Evolutionary conservation across 192 early-diverging fungal species (phyloP).

Genomic region (Jimgerdemannia flammicorona): DNA sequence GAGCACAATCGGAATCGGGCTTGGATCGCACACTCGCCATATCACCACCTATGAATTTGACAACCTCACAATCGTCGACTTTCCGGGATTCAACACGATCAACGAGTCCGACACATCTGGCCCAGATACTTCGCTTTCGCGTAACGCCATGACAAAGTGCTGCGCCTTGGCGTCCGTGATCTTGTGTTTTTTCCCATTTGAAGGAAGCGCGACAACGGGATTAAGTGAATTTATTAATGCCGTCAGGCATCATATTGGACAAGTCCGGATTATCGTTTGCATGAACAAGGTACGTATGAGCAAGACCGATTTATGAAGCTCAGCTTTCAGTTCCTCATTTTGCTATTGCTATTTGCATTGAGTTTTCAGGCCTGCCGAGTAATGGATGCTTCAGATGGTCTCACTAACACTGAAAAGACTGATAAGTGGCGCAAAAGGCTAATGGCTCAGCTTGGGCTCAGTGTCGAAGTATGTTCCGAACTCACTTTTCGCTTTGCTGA

Average conservation of each 20-base stretch:
- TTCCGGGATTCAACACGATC: not conserved
- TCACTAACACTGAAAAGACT: too few species aligned
- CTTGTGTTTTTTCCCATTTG: not conserved
- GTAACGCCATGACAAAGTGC: not conserved
- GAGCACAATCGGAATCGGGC: not conserved
- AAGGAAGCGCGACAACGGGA: not conserved
- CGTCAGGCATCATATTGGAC: not conserved
- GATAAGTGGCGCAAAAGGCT: too few species aligned
- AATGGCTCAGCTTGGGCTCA: too few species aligned
- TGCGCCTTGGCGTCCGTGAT: not conserved
- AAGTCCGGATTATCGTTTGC: not conserved
- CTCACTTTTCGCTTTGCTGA: too few species aligned
- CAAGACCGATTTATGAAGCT: too few species aligned
- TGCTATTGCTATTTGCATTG: too few species aligned
- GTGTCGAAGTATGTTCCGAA: too few species aligned
- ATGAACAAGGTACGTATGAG: not conserved
- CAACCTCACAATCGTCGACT: not conserved
- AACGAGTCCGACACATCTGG: not conserved
- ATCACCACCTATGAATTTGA: not conserved
- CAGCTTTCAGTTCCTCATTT: too few species aligned
- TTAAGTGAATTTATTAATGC: not conserved
- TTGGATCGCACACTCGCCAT: not conserved
- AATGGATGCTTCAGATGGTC: too few species aligned
- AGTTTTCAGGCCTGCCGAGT: too few species aligned
- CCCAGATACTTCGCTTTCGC: not conserved